Conservation (phyloP, 176 grass and related monocot species). For the Eleusine coracana region DNA sequence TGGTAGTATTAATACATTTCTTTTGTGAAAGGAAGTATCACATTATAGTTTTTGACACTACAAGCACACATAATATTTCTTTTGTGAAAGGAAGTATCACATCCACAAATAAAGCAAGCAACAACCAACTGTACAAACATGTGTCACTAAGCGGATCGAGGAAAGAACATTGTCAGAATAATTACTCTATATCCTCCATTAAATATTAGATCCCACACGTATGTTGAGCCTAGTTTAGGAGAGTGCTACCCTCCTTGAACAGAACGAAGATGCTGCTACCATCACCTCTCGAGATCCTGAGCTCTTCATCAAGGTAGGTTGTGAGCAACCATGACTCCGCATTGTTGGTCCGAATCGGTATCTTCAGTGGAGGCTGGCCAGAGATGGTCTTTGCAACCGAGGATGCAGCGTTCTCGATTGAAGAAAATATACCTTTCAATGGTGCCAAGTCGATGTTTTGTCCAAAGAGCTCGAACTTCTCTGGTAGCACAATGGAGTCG, state of each 20-base stretch:
- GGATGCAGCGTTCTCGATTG: slow-evolving; percentile 77
- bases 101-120: neutral
- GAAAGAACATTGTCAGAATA: neutral
- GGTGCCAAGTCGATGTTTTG: slow-evolving; percentile 84
- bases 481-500: slow-evolving; percentile 74
- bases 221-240: slow-evolving; percentile 39
- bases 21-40: too few relatives aligned
- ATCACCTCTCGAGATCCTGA: slow-evolving; percentile 80
- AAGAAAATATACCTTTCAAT: slow-evolving; percentile 73
- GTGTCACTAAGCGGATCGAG: neutral
- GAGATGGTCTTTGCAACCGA: slow-evolving; percentile 81
- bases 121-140: neutral
- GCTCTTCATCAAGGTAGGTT: slow-evolving; percentile 85
- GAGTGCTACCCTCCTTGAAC: slow-evolving; percentile 68
- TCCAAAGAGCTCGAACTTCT: slow-evolving; percentile 80
- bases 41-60: too few relatives aligned
- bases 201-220: neutral
- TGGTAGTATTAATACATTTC: too few relatives aligned
- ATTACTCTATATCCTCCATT: neutral
- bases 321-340: slow-evolving; percentile 87
- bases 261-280: slow-evolving; percentile 79
- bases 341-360: slow-evolving; percentile 64
- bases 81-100: neutral
- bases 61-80: neutral
- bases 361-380: slow-evolving; percentile 79